Conservation (phyloP, 2,329 filamentous ascomycete species). For the Aspergillus pseudotamarii region DNA sequence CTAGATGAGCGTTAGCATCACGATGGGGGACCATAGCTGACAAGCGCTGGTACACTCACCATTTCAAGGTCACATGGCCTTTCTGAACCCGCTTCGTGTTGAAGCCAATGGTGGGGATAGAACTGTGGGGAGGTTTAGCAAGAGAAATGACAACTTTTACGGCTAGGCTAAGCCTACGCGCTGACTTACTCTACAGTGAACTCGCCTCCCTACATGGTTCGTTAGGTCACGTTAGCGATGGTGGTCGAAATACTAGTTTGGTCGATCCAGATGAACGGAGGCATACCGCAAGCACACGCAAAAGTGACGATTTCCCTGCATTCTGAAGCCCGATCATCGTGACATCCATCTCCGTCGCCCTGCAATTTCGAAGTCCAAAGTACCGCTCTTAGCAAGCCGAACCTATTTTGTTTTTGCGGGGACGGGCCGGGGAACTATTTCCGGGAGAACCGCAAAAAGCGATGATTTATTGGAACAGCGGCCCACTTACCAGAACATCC, state of each 20-base stretch:
- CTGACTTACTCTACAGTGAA: constrained; percentile 94
- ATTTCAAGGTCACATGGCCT: constrained; percentile 97
- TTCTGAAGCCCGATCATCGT: constrained; percentile 99
- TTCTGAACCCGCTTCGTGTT: constrained; percentile 99
- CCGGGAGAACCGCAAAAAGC: constrained; percentile 27
- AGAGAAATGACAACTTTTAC: constrained; percentile 8
- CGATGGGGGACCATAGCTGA: constrained; percentile 8
- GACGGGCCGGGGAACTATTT: constrained; percentile 36
- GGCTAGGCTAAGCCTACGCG: constrained; percentile 13
- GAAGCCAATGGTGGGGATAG: constrained; percentile 97
- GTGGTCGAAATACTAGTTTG: constrained; percentile 16
- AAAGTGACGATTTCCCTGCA: constrained; percentile 92
- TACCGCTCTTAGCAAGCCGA: constrained; percentile 24
- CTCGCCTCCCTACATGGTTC: constrained; percentile 76
- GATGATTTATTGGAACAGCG: constrained; percentile 25
- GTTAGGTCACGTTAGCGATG: constrained; percentile 20
- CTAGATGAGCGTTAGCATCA: constrained; percentile 42
- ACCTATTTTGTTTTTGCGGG: constrained; percentile 30
- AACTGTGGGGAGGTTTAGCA: constrained; percentile 60
- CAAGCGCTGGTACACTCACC: constrained; percentile 53
- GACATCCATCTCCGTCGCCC: constrained; percentile 99
- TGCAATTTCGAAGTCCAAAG: constrained; percentile 43
- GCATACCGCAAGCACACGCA: constrained; percentile 92
- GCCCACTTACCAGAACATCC: constrained; percentile 85
- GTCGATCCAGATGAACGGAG: constrained; percentile 3